These are phyloP conservation scores for Calonectria pseudoreteaudii DNA, from an alignment of 2,329 filamentous ascomycete species.

Conservation along the genomic window DNA sequence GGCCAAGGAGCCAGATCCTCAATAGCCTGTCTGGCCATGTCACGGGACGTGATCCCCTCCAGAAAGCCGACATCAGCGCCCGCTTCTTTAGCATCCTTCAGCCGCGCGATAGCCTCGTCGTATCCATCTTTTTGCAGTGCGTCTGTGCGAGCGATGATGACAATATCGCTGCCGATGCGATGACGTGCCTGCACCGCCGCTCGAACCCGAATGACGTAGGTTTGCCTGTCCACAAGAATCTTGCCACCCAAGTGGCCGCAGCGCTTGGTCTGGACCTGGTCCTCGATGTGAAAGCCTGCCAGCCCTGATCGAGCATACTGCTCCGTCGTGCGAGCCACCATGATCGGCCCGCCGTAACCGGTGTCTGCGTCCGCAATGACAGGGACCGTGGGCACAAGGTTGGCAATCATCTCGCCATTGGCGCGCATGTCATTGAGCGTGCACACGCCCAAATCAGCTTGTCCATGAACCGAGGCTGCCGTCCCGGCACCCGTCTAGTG, in stretches of 20 bases:
- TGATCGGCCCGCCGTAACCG: constrained; percentile 65
- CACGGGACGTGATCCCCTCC: neutral
- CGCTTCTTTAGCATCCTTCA: neutral
- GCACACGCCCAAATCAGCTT: constrained; percentile 59
- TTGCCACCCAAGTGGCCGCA: constrained; percentile 75
- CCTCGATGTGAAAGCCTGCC: constrained; percentile 71
- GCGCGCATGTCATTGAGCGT: constrained; percentile 72
- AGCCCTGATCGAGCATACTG: constrained; percentile 66
- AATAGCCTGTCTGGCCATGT: neutral
- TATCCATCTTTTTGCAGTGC: neutral
- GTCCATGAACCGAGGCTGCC: neutral
- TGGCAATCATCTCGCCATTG: constrained; percentile 75
- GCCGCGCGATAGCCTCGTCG: neutral
- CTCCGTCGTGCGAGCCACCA: constrained; percentile 65
- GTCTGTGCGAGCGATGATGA: neutral
- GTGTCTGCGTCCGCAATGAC: constrained; percentile 73
- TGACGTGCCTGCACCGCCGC: neutral
- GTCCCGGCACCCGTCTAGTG: neutral
- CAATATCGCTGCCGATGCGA: neutral
- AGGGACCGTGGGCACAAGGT: constrained; percentile 65
- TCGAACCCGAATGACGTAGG: neutral
- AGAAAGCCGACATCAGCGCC: neutral
- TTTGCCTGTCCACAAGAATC: constrained; percentile 60
- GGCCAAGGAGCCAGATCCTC: neutral
- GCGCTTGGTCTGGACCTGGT: constrained; percentile 73